A percentile compares a stretch with the other conserved stretches of the same genome.
These are phyloP conservation scores for Copromyces sp. DNA, from an alignment of 495 filamentous ascomycete species.

Conservation along the genomic window DNA sequence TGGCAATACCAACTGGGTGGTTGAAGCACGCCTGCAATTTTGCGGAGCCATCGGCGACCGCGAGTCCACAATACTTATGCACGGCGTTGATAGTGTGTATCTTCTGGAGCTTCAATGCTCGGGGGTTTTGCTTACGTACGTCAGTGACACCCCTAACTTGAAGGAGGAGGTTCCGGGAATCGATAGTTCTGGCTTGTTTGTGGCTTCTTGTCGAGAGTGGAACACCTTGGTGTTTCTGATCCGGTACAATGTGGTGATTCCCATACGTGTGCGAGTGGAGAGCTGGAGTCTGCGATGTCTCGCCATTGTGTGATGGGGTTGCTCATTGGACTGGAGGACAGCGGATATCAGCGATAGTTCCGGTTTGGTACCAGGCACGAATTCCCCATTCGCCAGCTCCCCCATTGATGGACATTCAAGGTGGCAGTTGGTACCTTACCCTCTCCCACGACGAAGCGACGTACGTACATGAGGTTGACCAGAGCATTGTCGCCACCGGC, in stretches of 20 bases:
- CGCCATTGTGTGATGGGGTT: background rate
- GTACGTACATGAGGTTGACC: too few species aligned
- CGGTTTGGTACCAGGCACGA: background rate
- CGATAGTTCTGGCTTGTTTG: background rate
- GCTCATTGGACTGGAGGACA: background rate
- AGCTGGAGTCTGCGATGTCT: background rate
- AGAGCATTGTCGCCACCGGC: background rate
- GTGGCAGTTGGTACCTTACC: background rate
- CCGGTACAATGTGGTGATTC: background rate
- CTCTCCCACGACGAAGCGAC: background rate
- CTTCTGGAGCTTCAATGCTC: background rate
- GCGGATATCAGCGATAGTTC: background rate
- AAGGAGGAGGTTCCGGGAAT: background rate
- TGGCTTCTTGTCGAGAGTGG: background rate
- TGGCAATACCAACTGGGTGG: background rate
- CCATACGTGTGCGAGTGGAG: background rate
- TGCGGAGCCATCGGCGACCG: background rate
- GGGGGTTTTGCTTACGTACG: background rate
- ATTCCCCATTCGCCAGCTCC: background rate
- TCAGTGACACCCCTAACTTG: background rate
- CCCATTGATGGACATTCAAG: background rate
- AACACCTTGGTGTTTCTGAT: background rate
- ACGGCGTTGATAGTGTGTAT: background rate
- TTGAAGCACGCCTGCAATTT: background rate
- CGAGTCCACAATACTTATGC: background rate